Evolutionary conservation across 495 filamentous ascomycete genomes (phyloP).

Genomic region (Penicillium silybi): DNA sequence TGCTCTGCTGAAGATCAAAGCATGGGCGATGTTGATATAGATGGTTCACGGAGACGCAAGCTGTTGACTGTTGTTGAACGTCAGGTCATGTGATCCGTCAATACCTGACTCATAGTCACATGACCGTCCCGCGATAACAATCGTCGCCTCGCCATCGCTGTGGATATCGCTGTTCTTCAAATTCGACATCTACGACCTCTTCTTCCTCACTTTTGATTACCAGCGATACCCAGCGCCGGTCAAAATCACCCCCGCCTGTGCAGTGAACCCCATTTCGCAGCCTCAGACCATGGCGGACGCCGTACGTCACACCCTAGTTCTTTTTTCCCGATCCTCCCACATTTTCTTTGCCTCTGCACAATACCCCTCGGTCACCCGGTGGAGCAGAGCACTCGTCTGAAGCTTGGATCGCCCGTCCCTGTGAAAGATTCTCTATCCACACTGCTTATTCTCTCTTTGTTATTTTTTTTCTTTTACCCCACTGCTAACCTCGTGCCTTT

Average conservation of each 20-base stretch:
- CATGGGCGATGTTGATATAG: slow-evolving; percentile 14
- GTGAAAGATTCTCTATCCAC: neutral
- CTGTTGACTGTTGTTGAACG: slow-evolving; percentile 8
- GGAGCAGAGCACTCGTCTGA: slow-evolving; percentile 8
- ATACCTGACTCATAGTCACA: slow-evolving; percentile 26
- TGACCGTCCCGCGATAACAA: slow-evolving; percentile 37
- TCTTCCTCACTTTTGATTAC: slow-evolving; percentile 1
- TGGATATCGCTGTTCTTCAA: slow-evolving; percentile 20
- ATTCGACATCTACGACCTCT: slow-evolving; percentile 18
- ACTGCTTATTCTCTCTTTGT: neutral
- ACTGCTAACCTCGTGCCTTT: slow-evolving; percentile 12
- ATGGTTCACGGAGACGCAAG: neutral
- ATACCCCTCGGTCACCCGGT: slow-evolving; percentile 25
- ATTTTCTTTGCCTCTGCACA: slow-evolving; percentile 37
- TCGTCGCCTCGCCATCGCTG: slow-evolving; percentile 25
- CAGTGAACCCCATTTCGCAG: slow-evolving; percentile 13
- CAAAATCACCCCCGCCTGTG: slow-evolving; percentile 7
- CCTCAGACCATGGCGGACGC: slow-evolving; percentile 38
- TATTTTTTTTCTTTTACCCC: slow-evolving; percentile 11
- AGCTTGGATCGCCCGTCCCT: neutral
- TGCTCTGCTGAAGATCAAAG: slow-evolving; percentile 24
- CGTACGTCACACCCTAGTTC: slow-evolving; percentile 51
- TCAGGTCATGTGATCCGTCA: slow-evolving; percentile 11
- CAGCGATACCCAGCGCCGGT: neutral
- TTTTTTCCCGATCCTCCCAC: slow-evolving; percentile 42